Percentiles rank a stretch among this genome's conserved stretches.
Evolutionary conservation across 495 filamentous ascomycete species (phyloP).

Genomic region (Aspergillus hancockii): DNA sequence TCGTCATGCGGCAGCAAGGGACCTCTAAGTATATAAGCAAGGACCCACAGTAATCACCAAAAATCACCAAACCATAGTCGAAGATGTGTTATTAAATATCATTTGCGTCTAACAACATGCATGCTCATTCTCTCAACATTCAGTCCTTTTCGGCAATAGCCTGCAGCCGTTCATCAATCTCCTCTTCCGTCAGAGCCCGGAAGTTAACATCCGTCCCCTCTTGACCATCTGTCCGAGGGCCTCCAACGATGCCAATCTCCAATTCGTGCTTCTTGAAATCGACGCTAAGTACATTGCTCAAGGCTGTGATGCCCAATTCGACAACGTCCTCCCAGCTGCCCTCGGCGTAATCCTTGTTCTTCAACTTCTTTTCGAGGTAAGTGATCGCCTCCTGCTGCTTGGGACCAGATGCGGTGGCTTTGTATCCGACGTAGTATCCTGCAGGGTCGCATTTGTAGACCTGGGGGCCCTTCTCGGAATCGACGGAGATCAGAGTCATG

Average conservation of each 20-base stretch:
- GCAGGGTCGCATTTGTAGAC: constrained; percentile 98
- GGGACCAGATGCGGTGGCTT: constrained; percentile 92
- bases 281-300: constrained; percentile 95
- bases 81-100: constrained; percentile 20
- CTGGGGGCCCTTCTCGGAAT: constrained; percentile 91
- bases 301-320: constrained; percentile 87
- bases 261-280: constrained; percentile 99
- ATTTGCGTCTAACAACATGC: constrained; percentile 23
- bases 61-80: not conserved
- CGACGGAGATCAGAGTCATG: constrained; percentile 89
- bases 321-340: constrained; percentile 98
- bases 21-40: constrained; percentile 2
- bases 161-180: constrained; percentile 97
- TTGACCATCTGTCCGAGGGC: constrained; percentile 73
- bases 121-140: constrained; percentile 25
- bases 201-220: constrained; percentile 77
- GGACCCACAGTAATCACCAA: not conserved
- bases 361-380: constrained; percentile 98
- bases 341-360: constrained; percentile 94
- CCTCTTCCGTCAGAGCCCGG: constrained; percentile 88
- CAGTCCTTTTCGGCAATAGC: constrained; percentile 98
- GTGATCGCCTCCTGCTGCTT: constrained; percentile 99
- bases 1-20: constrained; percentile 7
- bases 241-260: constrained; percentile 95
- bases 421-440: constrained; percentile 97